These are phyloP conservation scores for Ulota crispa DNA, from an alignment of 225 moss, liverwort and hornwort genomes.

Conservation along the genomic window DNA sequence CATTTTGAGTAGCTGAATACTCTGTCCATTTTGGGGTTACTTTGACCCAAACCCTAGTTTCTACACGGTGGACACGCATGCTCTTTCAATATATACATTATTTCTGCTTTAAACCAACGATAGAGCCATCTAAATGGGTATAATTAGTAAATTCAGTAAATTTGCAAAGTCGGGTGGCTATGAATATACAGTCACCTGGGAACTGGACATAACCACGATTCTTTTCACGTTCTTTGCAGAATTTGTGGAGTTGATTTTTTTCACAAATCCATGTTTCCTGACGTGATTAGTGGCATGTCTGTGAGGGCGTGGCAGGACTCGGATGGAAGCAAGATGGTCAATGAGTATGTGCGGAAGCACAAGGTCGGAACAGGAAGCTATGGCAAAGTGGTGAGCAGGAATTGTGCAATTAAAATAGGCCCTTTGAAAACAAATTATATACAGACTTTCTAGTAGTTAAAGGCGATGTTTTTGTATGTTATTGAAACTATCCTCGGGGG, in stretches of 20 bases:
- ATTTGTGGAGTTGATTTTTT: not conserved
- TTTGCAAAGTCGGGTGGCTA: not conserved
- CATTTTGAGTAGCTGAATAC: not conserved
- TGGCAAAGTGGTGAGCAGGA: constrained; percentile 82
- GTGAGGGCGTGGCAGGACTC: constrained; percentile 51
- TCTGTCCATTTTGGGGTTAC: not conserved
- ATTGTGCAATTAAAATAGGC: not conserved
- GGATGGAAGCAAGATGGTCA: constrained; percentile 77
- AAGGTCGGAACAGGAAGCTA: constrained; percentile 86
- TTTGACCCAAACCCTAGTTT: not conserved
- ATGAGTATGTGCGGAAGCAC: constrained; percentile 74
- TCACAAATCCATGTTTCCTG: not conserved
- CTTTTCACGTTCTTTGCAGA: not conserved
- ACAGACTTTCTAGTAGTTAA: not conserved
- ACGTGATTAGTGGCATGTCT: not conserved
- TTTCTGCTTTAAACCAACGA: not conserved
- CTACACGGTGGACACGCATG: not conserved
- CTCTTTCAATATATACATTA: not conserved
- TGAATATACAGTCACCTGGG: not conserved
- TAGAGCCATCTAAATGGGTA: not conserved
- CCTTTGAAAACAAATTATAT: not conserved
- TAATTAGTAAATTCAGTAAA: not conserved
- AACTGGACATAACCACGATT: not conserved
- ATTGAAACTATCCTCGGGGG: too few species aligned
- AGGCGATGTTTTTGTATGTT: not conserved